phyloP scores from a whole-genome alignment of 2,329 filamentous ascomycete genomes.

The Chrysosporium keratinophilum region DNA sequence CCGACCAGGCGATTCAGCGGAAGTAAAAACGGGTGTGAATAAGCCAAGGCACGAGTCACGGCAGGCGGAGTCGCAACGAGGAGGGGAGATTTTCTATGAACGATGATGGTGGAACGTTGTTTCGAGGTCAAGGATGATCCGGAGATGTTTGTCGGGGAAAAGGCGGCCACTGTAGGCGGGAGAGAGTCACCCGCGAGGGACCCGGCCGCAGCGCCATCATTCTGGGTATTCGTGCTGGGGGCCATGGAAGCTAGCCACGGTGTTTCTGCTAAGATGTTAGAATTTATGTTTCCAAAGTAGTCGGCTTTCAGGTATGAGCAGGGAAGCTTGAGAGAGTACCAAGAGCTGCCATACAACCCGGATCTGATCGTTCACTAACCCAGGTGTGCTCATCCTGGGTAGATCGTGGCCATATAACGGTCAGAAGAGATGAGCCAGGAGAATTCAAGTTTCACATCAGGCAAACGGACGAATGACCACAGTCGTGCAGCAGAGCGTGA shows the following conservation, averaged over 20 bases:
- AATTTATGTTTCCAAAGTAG: slow-evolving; percentile 8
- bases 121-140: slow-evolving; percentile 58
- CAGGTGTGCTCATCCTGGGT: slow-evolving; percentile 9
- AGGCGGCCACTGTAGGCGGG: slow-evolving; percentile 72
- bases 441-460: background rate
- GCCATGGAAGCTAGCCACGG: slow-evolving; percentile 48
- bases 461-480: background rate
- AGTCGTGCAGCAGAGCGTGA: background rate
- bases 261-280: slow-evolving; percentile 31
- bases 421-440: background rate
- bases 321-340: slow-evolving; percentile 24
- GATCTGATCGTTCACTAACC: background rate
- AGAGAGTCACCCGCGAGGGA: slow-evolving; percentile 34
- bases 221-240: slow-evolving; percentile 31
- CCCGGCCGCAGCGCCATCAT: slow-evolving; percentile 29
- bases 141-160: slow-evolving; percentile 72
- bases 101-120: slow-evolving; percentile 80
- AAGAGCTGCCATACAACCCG: slow-evolving; percentile 42
- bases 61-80: slow-evolving; percentile 88
- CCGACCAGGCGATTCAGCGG: slow-evolving; percentile 79
- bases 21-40: slow-evolving; percentile 87
- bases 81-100: slow-evolving; percentile 91
- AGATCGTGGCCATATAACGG: background rate
- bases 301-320: slow-evolving; percentile 4
- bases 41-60: slow-evolving; percentile 84